Conservation (phyloP, 2,329 filamentous ascomycete genomes). For the Knufia fluminis region DNA sequence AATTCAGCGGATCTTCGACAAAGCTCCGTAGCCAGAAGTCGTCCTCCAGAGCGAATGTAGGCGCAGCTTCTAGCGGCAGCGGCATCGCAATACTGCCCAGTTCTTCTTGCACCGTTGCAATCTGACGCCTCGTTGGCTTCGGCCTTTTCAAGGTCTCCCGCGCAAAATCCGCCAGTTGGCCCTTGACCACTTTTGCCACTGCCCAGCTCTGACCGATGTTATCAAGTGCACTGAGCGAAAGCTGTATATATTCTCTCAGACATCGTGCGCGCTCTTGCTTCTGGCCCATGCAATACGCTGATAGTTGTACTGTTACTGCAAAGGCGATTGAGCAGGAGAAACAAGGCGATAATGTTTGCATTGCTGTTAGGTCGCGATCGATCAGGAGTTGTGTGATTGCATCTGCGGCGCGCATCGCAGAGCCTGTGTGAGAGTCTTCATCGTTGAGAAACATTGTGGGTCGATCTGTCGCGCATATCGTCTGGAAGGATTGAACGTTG, state of each 20-base stretch:
- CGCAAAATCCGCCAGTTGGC: conserved; percentile 23
- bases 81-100: not conserved
- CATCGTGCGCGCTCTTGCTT: conserved; percentile 18
- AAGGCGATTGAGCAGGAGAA: conserved; percentile 73
- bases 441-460: conserved; percentile 24
- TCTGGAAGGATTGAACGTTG: conserved; percentile 35
- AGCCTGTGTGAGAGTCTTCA: conserved; percentile 54
- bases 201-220: conserved; percentile 27
- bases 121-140: not conserved
- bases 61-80: not conserved
- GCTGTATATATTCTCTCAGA: conserved; percentile 26
- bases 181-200: conserved; percentile 24
- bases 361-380: conserved; percentile 23
- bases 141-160: conserved; percentile 11
- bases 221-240: conserved; percentile 25
- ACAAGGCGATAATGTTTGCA: conserved; percentile 45
- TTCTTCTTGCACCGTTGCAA: not conserved
- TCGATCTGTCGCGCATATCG: conserved; percentile 15
- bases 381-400: conserved; percentile 69
- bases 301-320: conserved; percentile 71
- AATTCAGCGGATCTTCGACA: not conserved
- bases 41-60: not conserved
- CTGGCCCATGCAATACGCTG: conserved; percentile 56
- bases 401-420: conserved; percentile 69
- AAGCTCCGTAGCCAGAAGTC: not conserved